Conservation (phyloP, 2,329 filamentous ascomycete species). For the Graphium sp. region DNA sequence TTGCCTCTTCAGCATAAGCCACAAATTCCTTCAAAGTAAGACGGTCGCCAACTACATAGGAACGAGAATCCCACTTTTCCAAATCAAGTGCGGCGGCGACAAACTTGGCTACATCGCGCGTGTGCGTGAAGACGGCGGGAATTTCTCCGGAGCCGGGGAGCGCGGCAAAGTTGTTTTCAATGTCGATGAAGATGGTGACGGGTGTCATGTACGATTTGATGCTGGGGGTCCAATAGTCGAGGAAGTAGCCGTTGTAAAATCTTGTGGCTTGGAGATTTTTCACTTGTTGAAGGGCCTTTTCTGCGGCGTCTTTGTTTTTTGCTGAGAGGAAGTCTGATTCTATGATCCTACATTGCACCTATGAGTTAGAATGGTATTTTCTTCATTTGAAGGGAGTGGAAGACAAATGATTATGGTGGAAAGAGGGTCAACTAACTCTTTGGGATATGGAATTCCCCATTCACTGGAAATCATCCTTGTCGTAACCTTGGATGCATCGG, state of each 20-base stretch:
- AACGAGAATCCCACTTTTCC: slow-evolving; percentile 22
- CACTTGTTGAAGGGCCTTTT: slow-evolving; percentile 2
- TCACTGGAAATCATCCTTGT: slow-evolving; percentile 23
- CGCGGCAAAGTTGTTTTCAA: slow-evolving; percentile 22
- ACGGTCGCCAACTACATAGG: slow-evolving; percentile 19
- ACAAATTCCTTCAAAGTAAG: slow-evolving; percentile 26
- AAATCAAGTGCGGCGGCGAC: slow-evolving; percentile 21
- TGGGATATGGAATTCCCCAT: slow-evolving; percentile 15
- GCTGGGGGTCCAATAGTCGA: slow-evolving; percentile 24
- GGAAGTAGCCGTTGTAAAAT: slow-evolving; percentile 22
- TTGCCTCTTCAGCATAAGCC: slow-evolving; percentile 20
- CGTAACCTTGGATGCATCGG: slow-evolving; percentile 17
- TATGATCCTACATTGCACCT: too few relatives aligned
- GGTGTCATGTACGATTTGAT: slow-evolving; percentile 19
- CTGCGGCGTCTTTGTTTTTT: neutral
- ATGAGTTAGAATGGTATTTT: too few relatives aligned
- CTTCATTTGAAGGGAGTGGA: too few relatives aligned
- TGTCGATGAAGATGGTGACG: slow-evolving; percentile 23
- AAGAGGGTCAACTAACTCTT: slow-evolving; percentile 1
- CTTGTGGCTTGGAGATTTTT: slow-evolving; percentile 17
- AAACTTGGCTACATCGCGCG: slow-evolving; percentile 27
- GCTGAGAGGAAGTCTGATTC: too few relatives aligned
- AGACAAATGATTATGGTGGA: too few relatives aligned
- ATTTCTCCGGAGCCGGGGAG: slow-evolving; percentile 30
- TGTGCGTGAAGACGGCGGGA: slow-evolving; percentile 27